Conservation (phyloP, 139 green algal species). For the Chlamydomonas sphaeroides region DNA sequence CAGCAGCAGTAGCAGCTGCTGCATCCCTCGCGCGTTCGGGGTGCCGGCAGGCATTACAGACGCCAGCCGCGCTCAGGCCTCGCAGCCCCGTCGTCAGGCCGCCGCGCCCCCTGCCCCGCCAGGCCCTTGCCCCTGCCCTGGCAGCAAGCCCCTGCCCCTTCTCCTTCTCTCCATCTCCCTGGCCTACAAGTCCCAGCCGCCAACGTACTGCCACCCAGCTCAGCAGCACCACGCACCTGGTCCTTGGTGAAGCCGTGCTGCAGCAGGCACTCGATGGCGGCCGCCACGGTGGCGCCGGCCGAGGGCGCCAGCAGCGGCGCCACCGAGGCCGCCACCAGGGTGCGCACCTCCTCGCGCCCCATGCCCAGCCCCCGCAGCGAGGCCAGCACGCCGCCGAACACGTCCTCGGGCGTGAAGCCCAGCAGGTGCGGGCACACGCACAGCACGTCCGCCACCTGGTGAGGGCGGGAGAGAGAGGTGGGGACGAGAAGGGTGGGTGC, state of each 20-base stretch:
- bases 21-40: too few species aligned
- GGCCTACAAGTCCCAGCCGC: too few species aligned
- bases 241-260: slow-evolving; percentile 2
- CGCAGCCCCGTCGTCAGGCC: too few species aligned
- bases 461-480: not conserved
- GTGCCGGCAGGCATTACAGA: too few species aligned
- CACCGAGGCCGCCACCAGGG: slow-evolving; percentile 15
- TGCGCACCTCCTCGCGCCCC: slow-evolving; percentile 3
- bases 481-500: too few species aligned
- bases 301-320: slow-evolving; percentile 39
- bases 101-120: too few species aligned
- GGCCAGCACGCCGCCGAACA: slow-evolving; percentile 33
- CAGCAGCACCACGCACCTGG: slow-evolving; percentile 26
- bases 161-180: too few species aligned
- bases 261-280: slow-evolving; percentile 47
- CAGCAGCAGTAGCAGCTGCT: too few species aligned
- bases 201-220: not conserved
- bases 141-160: too few species aligned
- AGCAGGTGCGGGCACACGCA: slow-evolving; percentile 47
- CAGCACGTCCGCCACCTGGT: slow-evolving; percentile 32
- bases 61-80: too few species aligned
- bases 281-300: slow-evolving; percentile 11
- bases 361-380: slow-evolving; percentile 25
- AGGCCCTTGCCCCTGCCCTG: too few species aligned
- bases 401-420: slow-evolving; percentile 37